Percentiles rank a stretch among this genome's conserved stretches.
These are phyloP conservation scores for Wickerhamomyces hampshirensis DNA, from an alignment of 805 yeast genomes.

Conservation along the genomic window DNA sequence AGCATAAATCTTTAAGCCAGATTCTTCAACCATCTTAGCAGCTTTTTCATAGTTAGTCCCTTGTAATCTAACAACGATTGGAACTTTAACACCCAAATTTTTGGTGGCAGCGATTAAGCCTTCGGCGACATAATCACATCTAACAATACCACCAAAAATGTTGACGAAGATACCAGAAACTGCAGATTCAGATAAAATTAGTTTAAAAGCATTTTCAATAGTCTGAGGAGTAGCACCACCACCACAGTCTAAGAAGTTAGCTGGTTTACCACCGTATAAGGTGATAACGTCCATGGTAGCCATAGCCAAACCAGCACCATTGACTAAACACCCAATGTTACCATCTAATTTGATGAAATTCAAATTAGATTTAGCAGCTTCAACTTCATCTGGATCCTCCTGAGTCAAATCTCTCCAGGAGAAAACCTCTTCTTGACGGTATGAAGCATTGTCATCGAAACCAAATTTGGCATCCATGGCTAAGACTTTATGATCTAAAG, in stretches of 20 bases:
- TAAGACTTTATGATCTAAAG: conserved; percentile 81
- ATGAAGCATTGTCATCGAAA: conserved; percentile 94
- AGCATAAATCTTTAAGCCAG: conserved; percentile 90
- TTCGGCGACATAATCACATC: conserved; percentile 98
- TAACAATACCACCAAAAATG: conserved; percentile 98
- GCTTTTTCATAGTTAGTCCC: conserved; percentile 95
- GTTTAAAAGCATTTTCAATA: conserved; percentile 92
- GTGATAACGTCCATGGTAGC: conserved; percentile 99
- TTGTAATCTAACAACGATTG: conserved; percentile 97
- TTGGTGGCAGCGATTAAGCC: conserved; percentile 95
- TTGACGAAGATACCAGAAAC: conserved; percentile 96
- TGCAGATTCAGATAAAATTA: conserved; percentile 82
- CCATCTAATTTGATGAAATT: conserved; percentile 98
- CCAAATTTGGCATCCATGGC: conserved; percentile 99
- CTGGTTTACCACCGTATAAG: conserved; percentile 97
- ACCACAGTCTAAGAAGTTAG: conserved; percentile 99
- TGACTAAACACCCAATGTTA: conserved; percentile 96
- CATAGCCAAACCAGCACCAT: conserved; percentile 99
- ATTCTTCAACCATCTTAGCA: conserved; percentile 74
- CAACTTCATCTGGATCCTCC: conserved; percentile 97
- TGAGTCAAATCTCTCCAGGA: conserved; percentile 96
- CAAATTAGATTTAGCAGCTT: conserved; percentile 83
- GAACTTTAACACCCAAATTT: conserved; percentile 84
- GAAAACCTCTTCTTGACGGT: conserved; percentile 92
- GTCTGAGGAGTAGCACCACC: conserved; percentile 99